A percentile compares a stretch with the other conserved stretches of the same genome.
Conservation (phyloP, 345 rosid genomes). For the Eucalyptus grandis region DNA sequence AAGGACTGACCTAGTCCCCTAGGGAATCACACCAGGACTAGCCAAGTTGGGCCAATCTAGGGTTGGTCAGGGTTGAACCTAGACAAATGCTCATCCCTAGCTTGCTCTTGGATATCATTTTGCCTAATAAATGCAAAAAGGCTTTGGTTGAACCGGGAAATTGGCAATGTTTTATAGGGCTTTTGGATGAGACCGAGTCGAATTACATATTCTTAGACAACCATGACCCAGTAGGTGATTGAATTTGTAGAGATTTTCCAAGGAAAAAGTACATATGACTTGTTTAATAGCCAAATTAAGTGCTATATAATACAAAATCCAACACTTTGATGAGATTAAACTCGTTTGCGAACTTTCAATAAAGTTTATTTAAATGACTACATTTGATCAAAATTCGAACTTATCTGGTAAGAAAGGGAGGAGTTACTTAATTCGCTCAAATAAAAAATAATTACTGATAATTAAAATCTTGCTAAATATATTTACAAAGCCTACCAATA, state of each 20-base stretch:
- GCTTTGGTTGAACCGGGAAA: background rate
- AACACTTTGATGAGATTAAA: background rate
- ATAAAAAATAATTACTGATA: too few species aligned
- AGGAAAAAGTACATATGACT: too few species aligned
- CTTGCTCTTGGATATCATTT: background rate
- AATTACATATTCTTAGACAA: background rate
- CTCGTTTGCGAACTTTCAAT: background rate
- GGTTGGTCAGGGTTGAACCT: rapidly evolving
- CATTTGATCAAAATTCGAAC: too few species aligned
- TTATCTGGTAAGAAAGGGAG: background rate
- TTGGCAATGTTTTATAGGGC: background rate
- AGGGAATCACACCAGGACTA: too few species aligned
- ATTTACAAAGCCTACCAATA: background rate
- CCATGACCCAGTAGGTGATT: background rate
- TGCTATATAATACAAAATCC: too few species aligned
- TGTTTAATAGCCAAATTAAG: too few species aligned
- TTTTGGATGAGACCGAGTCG: background rate
- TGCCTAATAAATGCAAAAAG: background rate
- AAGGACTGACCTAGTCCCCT: rapidly evolving
- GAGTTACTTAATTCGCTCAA: background rate
- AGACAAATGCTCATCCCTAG: too few species aligned
- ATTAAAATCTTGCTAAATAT: too few species aligned
- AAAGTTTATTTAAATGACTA: background rate
- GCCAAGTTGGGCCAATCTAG: too few species aligned
- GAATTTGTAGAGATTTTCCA: too few species aligned